Evolutionary conservation across 305 asterid genomes (phyloP), one percentile per base, ranked within the genome.

Genomic region (Solanum chacoense): DNA sequence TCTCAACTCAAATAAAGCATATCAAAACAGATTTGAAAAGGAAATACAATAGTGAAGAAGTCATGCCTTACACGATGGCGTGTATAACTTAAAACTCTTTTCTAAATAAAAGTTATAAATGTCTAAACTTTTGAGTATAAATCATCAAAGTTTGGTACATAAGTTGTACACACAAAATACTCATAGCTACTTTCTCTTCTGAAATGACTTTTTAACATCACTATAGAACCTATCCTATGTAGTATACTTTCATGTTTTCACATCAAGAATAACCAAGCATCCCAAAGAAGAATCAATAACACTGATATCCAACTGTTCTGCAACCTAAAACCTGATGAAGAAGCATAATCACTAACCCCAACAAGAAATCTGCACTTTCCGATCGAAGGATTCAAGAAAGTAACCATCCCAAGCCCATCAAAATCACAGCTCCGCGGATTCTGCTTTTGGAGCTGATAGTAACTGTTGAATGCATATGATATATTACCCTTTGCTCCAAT

Each of bases 321-420:
- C 88, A 89, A 77, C 77, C 90, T 85, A 88, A 87, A 88, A 28
- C 94, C 94, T 45, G 92, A 79, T 42, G 98, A 92, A 20, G 85
- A 34, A 29, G 50, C 63, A 26, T 38, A 84, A 80, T 93, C 95
- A 1, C 78, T 89, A 45, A 95, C 95, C 87, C 98, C 99, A 72
- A 97, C 99, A 86, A 97, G 98, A 93, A 97, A 97, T 86, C 93
- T 93, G 93, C 99, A 97, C 12, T 91, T 89, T n/a, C 98, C 99
- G 11, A 95, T 84, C 1, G 99, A 96, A 84, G 99, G 99, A 92
- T 97, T 94, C 93, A 95, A 92, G 93, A 94, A 94, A 11, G 98
- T 96, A 72, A 95, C 93, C 93, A 96, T 94, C 88, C 98, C 99
- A 8, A 97, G 95, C 81, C 99, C 99, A 87, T 95, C 99, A 84